A percentile compares a stretch with the other conserved stretches of the same genome.
phyloP scores from a whole-genome alignment of 805 yeast genomes.

The Sugiyamaella mastotermitis region DNA sequence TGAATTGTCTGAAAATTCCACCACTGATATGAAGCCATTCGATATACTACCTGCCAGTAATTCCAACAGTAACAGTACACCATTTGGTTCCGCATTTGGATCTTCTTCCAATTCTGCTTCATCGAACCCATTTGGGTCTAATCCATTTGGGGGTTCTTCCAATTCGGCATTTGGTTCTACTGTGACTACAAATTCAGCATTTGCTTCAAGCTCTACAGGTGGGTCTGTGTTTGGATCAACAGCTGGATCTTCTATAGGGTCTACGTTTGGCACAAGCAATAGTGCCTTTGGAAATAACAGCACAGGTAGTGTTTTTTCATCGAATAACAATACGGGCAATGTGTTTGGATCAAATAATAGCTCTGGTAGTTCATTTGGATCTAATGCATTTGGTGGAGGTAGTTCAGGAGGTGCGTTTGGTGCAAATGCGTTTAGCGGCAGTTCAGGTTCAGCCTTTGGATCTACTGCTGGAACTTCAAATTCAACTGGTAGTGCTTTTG shows the following conservation, averaged over 20 bases:
- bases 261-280: not conserved
- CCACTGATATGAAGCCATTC: slow-evolving; percentile 10
- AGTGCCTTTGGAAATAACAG: slow-evolving; percentile 15
- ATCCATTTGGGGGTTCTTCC: slow-evolving; percentile 1
- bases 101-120: too few relatives aligned
- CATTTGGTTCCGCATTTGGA: too few relatives aligned
- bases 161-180: slow-evolving; percentile 20
- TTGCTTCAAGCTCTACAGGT: slow-evolving; percentile 8
- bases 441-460: slow-evolving; percentile 6
- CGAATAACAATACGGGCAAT: too few relatives aligned
- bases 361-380: too few relatives aligned
- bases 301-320: too few relatives aligned
- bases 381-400: not conserved
- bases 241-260: slow-evolving; percentile 15
- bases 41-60: slow-evolving; percentile 2
- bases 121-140: not conserved
- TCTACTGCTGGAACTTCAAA: slow-evolving; percentile 9
- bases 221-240: slow-evolving; percentile 12
- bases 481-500: not conserved
- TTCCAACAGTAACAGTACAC: too few relatives aligned
- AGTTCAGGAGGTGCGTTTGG: slow-evolving; percentile 2
- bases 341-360: too few relatives aligned
- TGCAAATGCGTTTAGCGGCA: not conserved
- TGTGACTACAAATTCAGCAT: slow-evolving; percentile 9
- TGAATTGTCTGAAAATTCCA: slow-evolving; percentile 38